phyloP scores from a whole-genome alignment of 2,329 filamentous ascomycete genomes.

The Penicillium sp. region DNA sequence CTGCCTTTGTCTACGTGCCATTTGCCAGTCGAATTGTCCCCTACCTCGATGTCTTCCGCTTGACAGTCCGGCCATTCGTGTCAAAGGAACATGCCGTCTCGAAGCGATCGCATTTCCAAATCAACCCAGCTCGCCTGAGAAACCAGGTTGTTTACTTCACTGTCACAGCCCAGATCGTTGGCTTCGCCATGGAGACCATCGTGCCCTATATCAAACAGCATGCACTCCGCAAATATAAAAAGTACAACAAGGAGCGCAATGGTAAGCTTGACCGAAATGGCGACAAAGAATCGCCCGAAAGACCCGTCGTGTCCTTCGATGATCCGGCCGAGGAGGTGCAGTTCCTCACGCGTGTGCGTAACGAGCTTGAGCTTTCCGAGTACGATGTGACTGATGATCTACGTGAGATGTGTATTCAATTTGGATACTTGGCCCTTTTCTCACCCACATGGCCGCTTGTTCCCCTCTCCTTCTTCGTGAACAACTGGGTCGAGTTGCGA shows the following conservation, averaged over 20 bases:
- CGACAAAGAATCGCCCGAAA: slow-evolving; percentile 25
- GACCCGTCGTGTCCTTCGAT: slow-evolving; percentile 50
- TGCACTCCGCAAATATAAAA: slow-evolving; percentile 69
- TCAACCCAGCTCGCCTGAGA: slow-evolving; percentile 79
- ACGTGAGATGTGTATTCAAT: slow-evolving; percentile 90
- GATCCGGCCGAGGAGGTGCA: slow-evolving; percentile 76
- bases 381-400: slow-evolving; percentile 93
- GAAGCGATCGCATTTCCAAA: slow-evolving; percentile 63
- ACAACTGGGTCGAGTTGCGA: slow-evolving; percentile 95
- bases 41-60: slow-evolving; percentile 81
- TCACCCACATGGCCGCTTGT: slow-evolving; percentile 93
- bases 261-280: slow-evolving; percentile 25
- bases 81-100: slow-evolving; percentile 71
- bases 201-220: slow-evolving; percentile 83
- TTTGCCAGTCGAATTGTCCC: slow-evolving; percentile 85
- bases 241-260: slow-evolving; percentile 32
- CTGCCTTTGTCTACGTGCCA: slow-evolving; percentile 91
- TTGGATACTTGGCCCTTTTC: slow-evolving; percentile 87
- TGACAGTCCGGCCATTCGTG: slow-evolving; percentile 73
- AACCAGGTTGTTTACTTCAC: slow-evolving; percentile 97
- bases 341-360: slow-evolving; percentile 79
- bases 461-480: slow-evolving; percentile 82
- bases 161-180: slow-evolving; percentile 91
- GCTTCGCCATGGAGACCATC: slow-evolving; percentile 79
- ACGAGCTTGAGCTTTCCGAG: slow-evolving; percentile 77